These are phyloP conservation scores for Phaffomyces antillensis DNA, from an alignment of 805 yeast genomes.

Conservation along the genomic window DNA sequence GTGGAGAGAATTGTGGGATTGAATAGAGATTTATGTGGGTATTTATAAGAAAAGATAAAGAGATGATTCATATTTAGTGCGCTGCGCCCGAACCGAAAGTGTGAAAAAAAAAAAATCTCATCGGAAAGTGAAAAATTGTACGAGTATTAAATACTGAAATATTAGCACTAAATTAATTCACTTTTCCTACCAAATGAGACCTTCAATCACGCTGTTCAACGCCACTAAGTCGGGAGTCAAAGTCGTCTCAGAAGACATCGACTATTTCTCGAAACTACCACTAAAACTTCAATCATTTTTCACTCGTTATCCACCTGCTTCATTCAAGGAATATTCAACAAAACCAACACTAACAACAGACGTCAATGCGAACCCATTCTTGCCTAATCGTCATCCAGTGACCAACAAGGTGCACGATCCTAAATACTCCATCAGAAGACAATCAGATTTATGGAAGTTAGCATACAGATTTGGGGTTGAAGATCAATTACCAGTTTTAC, in stretches of 20 bases:
- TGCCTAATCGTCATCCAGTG: conserved; percentile 77
- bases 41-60: no score
- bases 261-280: conserved; percentile 56
- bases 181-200: conserved; percentile 15
- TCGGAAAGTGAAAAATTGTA: conserved; percentile 4
- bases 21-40: no score
- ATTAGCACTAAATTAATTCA: no score
- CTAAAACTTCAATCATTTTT: conserved; percentile 64
- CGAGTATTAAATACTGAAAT: no score
- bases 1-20: no score
- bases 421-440: conserved; percentile 71
- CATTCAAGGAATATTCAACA: conserved; percentile 58
- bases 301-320: conserved; percentile 77
- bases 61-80: no score
- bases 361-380: conserved; percentile 75
- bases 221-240: conserved; percentile 25
- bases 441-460: conserved; percentile 73
- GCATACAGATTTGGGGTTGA: conserved; percentile 78
- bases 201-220: conserved; percentile 13
- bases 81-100: no score
- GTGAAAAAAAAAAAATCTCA: no score
- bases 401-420: conserved; percentile 76
- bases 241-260: conserved; percentile 20
- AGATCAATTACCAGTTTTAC: conserved; percentile 60
- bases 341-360: conserved; percentile 62